phyloP scores from a whole-genome alignment of 495 filamentous ascomycete genomes.

The Tricharina praecox region DNA sequence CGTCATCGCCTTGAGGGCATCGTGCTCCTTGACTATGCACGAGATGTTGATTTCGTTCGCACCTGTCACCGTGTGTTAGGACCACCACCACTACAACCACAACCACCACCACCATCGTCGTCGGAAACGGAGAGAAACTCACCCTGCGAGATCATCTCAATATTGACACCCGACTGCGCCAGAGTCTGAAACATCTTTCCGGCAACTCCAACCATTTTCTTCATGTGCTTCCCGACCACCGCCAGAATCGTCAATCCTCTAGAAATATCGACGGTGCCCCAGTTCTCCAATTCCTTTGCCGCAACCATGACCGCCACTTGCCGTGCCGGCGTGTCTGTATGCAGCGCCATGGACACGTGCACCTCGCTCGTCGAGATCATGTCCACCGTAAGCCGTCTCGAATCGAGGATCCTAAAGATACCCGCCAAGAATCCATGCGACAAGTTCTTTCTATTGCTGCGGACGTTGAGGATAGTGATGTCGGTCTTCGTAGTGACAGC shows the following conservation, averaged over 20 bases:
- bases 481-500: conserved; percentile 91
- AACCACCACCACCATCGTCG: neutral
- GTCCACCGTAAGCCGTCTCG: conserved; percentile 66
- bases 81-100: conserved; percentile 14
- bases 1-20: conserved; percentile 81
- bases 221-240: conserved; percentile 84
- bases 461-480: conserved; percentile 84
- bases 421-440: conserved; percentile 83
- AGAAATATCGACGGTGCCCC: conserved; percentile 70
- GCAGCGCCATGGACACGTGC: conserved; percentile 88
- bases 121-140: conserved; percentile 24
- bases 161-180: conserved; percentile 75
- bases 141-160: conserved; percentile 97
- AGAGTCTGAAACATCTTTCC: conserved; percentile 80
- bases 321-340: conserved; percentile 42
- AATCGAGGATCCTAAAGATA: conserved; percentile 73
- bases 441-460: conserved; percentile 74
- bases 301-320: conserved; percentile 46
- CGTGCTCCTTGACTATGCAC: conserved; percentile 82
- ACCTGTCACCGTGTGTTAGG: too few relatives aligned
- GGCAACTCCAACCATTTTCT: conserved; percentile 79
- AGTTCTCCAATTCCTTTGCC: conserved; percentile 50
- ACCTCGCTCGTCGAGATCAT: conserved; percentile 88
- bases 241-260: conserved; percentile 81
- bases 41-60: conserved; percentile 98